These are phyloP conservation scores for Suillus clintonianus DNA, from an alignment of 768 basidiomycete species.

Conservation along the genomic window DNA sequence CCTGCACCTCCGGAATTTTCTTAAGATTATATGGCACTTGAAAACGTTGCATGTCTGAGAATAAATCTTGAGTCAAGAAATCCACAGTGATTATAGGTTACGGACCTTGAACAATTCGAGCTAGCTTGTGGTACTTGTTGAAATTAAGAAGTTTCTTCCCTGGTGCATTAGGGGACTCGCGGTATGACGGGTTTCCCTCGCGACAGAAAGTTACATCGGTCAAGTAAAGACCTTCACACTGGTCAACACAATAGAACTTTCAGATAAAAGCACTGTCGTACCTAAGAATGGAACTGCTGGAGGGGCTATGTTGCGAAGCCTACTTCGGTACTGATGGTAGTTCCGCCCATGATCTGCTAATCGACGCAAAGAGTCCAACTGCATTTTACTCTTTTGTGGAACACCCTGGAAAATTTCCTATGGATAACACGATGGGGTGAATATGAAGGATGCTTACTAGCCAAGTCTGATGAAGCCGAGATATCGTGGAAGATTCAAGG, in stretches of 20 bases:
- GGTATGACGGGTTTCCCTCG: slow-evolving; percentile 88
- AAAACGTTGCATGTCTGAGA: slow-evolving; percentile 87
- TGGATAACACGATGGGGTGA: not conserved
- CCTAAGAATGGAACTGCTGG: slow-evolving; percentile 97
- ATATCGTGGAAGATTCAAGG: slow-evolving; percentile 92
- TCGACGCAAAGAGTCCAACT: slow-evolving; percentile 78
- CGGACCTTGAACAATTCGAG: slow-evolving; percentile 79
- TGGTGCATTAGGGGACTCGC: slow-evolving; percentile 75
- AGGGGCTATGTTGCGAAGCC: slow-evolving; percentile 83
- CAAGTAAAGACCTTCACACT: slow-evolving; percentile 68
- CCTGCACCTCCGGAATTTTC: slow-evolving; percentile 87
- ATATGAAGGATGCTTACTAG: slow-evolving; percentile 52
- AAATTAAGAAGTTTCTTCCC: slow-evolving; percentile 89
- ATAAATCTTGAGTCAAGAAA: slow-evolving; percentile 6
- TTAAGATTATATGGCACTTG: slow-evolving; percentile 86
- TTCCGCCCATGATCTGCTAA: slow-evolving; percentile 91
- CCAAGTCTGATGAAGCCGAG: slow-evolving; percentile 93
- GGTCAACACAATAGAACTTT: not conserved
- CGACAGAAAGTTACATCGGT: slow-evolving; percentile 95
- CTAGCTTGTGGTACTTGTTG: slow-evolving; percentile 93
- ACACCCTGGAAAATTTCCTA: slow-evolving; percentile 55
- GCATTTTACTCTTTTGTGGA: slow-evolving; percentile 78
- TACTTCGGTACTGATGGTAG: slow-evolving; percentile 87
- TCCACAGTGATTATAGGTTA: not conserved
- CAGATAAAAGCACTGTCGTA: slow-evolving; percentile 28